A percentile compares a stretch with the other conserved stretches of the same genome.
Conservation (phyloP, 2,329 filamentous ascomycete genomes). For the Juglanconis sp. region DNA sequence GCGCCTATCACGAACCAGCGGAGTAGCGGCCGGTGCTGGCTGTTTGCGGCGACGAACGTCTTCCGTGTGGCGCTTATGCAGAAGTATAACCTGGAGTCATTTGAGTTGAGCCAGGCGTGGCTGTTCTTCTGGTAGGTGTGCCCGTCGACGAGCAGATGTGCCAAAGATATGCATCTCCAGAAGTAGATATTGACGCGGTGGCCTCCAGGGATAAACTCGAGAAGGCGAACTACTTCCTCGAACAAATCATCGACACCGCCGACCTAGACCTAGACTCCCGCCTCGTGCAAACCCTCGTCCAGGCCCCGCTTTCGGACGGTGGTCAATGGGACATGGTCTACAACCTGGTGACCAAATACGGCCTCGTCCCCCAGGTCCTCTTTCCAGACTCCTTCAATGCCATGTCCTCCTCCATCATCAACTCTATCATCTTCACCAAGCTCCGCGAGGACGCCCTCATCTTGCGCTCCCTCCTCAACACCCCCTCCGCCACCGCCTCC, state of each 20-base stretch:
- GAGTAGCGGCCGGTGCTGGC: constrained; percentile 81
- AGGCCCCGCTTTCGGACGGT: constrained; percentile 70
- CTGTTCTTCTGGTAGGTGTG: constrained; percentile 70
- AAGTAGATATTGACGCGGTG: not conserved
- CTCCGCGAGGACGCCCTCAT: constrained; percentile 79
- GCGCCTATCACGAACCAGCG: constrained; percentile 82
- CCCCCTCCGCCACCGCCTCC: constrained; percentile 32
- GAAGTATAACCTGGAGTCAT: constrained; percentile 71
- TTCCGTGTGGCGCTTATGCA: constrained; percentile 88
- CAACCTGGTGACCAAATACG: constrained; percentile 83
- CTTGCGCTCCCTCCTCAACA: constrained; percentile 56
- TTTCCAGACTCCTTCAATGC: constrained; percentile 84
- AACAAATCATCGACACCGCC: constrained; percentile 75
- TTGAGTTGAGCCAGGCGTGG: constrained; percentile 85
- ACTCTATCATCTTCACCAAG: constrained; percentile 75
- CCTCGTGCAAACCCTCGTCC: constrained; percentile 67
- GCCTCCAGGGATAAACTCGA: constrained; percentile 73
- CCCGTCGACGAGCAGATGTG: too few species aligned
- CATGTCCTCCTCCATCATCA: constrained; percentile 65
- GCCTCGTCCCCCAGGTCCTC: constrained; percentile 75
- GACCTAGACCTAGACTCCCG: constrained; percentile 68
- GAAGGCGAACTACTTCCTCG: constrained; percentile 86
- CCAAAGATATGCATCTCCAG: too few species aligned
- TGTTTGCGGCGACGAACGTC: constrained; percentile 88
- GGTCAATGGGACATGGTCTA: constrained; percentile 92